These are phyloP conservation scores for Ilyonectria robusta DNA, from an alignment of 2,329 filamentous ascomycete genomes.

Conservation along the genomic window DNA sequence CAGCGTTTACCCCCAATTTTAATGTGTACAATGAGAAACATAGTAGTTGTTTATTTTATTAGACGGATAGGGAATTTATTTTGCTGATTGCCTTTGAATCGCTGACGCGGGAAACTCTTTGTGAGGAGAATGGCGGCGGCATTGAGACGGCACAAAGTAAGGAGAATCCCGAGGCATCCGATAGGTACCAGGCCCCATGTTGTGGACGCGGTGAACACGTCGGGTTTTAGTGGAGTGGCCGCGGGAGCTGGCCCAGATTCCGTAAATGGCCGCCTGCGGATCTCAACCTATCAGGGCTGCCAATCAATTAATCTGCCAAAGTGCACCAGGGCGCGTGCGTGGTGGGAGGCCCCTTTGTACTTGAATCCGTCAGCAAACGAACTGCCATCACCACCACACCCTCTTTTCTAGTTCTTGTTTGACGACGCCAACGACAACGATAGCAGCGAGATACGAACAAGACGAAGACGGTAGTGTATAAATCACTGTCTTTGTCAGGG, in stretches of 20 bases:
- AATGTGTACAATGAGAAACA: slow-evolving; percentile 50
- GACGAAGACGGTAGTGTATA: not conserved
- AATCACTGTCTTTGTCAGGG: not conserved
- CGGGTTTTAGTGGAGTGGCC: not conserved
- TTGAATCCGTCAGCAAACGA: slow-evolving; percentile 3
- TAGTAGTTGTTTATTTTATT: slow-evolving; percentile 43
- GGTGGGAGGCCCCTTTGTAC: slow-evolving; percentile 19
- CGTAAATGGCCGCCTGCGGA: not conserved
- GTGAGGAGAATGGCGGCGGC: not conserved
- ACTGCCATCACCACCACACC: not conserved
- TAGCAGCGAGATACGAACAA: not conserved
- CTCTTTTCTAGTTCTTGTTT: not conserved
- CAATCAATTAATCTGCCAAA: slow-evolving; percentile 22
- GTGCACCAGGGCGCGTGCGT: not conserved
- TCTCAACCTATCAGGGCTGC: slow-evolving; percentile 11
- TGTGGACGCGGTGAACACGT: not conserved
- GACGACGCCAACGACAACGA: not conserved
- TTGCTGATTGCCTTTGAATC: slow-evolving; percentile 11
- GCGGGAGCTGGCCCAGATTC: not conserved
- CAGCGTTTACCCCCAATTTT: slow-evolving; percentile 41
- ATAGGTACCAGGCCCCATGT: not conserved
- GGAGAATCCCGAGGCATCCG: not conserved
- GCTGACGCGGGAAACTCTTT: not conserved
- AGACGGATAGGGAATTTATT: slow-evolving; percentile 44
- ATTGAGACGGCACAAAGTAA: not conserved